Base-by-base conservation (phyloP, 176 grass and related monocot genomes). In the Aegilops sharonensis region DNA sequence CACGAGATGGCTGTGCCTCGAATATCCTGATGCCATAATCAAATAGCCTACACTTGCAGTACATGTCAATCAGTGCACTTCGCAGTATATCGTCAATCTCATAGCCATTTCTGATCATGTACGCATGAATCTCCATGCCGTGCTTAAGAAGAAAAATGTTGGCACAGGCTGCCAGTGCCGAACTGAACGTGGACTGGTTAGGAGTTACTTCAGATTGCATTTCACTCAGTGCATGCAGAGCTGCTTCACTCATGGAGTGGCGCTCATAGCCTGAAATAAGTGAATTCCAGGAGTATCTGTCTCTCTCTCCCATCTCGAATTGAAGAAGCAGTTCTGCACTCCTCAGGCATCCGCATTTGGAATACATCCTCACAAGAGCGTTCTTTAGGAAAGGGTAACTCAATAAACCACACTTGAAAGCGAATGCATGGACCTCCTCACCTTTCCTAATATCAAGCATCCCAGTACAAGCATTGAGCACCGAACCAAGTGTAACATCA, bases 21-120 rank as follows among this genome's bases (percentile, higher is more conserved):
- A 99, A 99, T 60, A 96, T 59, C 62, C 78, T 94, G 30, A 90
- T 83, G 20, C 89, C 86, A 82, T 94, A 97, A 63, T 99, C 90
- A 37, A 94, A 89, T 83, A 93, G 39, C 56, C 90, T 92, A 79
- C 97, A 99, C 79, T 99, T 96, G 40, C 85, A 94, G 83, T 99
- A 99, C 97, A 99, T 97, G 72, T 92, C 94, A 90, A 99, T 72
- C 69, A 96, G 80, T 68, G 97, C 85, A 71, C 90, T 95, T 77
- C 78, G 88, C 20, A 94, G 73, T 93, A 91, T 93, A 73, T 94
- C 87, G 8, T 99, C 94, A 24, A 94, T 92, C 79, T 87, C 84
- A 64, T 91, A 91, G 9, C 87, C 80, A 18, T 91, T 94, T 90
- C 94, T 94, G n/a, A 96, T 45, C 68, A 99, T 88, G 77, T 92